Percentiles rank a stretch among this genome's conserved stretches.
These are phyloP conservation scores for Sisymbrium altissimum DNA, from an alignment of 345 rosid genomes.

Conservation along the genomic window DNA sequence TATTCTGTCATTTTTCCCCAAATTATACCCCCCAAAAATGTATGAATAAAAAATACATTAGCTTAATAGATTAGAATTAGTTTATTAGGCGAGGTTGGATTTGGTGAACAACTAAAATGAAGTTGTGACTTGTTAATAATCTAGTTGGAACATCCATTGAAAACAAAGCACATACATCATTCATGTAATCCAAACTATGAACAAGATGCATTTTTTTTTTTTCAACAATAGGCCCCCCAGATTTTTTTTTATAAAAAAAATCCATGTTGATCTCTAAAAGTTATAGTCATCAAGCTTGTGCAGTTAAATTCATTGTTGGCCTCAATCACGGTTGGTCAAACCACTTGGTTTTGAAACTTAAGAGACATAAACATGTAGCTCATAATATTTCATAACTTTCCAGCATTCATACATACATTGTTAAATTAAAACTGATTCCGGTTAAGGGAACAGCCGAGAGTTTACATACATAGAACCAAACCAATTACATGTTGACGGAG, in stretches of 20 bases:
- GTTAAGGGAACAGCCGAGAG: conserved; percentile 2
- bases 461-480: conserved; percentile 14
- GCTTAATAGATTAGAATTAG: not conserved
- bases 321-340: not conserved
- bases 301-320: not conserved
- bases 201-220: no score
- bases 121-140: conserved; percentile 18
- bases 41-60: conserved; percentile 4
- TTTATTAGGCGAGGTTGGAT: not conserved
- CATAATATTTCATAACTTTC: not conserved
- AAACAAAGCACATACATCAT: conserved; percentile 11
- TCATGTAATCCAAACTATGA: no score
- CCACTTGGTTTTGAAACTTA: not conserved
- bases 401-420: conserved; percentile 15
- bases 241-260: not conserved
- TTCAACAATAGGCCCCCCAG: not conserved
- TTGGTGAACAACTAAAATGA: conserved; percentile 34
- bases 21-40: not conserved
- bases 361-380: not conserved
- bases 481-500: conserved; percentile 12
- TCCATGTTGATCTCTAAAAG: not conserved
- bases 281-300: not conserved
- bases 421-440: not conserved
- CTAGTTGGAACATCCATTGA: conserved; percentile 28
- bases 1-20: not conserved